Conservation (phyloP, 176 grass and related monocot genomes). For the Melocanna baccifera region DNA sequence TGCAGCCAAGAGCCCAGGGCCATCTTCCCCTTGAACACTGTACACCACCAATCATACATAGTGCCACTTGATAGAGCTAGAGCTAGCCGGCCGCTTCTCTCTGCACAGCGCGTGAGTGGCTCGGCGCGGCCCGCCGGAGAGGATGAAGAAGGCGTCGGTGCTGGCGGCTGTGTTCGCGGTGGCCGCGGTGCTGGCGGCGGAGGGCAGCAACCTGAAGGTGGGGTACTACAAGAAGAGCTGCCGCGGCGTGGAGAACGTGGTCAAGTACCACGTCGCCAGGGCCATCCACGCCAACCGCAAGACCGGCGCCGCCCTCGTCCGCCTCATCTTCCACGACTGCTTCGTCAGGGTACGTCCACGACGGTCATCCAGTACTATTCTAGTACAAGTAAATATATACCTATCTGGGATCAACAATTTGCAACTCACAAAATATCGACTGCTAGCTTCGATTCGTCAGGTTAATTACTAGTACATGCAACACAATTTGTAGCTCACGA, state of each 20-base stretch:
- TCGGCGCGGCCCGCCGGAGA: neutral
- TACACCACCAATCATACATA: neutral
- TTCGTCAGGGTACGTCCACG: conserved; percentile 57
- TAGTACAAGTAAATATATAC: neutral
- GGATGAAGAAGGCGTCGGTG: conserved; percentile 11
- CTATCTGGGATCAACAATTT: neutral
- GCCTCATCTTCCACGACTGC: conserved; percentile 88
- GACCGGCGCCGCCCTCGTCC: conserved; percentile 49
- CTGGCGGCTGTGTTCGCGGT: neutral
- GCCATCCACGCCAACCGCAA: conserved; percentile 38
- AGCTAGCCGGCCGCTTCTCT: neutral
- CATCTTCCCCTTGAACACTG: neutral
- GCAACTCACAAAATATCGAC: neutral
- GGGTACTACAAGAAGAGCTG: conserved; percentile 48
- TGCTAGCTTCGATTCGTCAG: neutral
- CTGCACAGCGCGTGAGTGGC: neutral
- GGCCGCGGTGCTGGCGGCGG: conserved; percentile 1
- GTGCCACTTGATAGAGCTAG: neutral
- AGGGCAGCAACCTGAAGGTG: conserved; percentile 17
- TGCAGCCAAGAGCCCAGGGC: neutral
- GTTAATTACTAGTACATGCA: neutral
- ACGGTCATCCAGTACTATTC: too few relatives aligned
- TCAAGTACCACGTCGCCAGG: conserved; percentile 49
- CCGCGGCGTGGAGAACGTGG: conserved; percentile 29
- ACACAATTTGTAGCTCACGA: too few relatives aligned